Conservation (phyloP, 257 asterid species). For the Echium plantagineum region DNA sequence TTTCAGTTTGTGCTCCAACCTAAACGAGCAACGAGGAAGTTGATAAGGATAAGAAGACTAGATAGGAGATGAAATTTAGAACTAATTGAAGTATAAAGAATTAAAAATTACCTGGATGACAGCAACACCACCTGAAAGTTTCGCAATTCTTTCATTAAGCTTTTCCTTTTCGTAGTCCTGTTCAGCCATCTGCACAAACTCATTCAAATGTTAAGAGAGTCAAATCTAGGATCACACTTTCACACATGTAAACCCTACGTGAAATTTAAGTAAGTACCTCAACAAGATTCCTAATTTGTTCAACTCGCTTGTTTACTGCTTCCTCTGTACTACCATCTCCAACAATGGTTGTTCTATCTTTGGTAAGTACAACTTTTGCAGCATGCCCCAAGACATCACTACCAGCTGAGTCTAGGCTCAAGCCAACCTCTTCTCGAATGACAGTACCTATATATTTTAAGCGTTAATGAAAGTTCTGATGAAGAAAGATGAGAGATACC, state of each 20-base stretch:
- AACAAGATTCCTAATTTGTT: slow-evolving; percentile 25
- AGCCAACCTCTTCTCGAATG: slow-evolving; percentile 25
- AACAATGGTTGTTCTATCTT: slow-evolving; percentile 29
- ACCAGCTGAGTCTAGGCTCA: slow-evolving; percentile 20
- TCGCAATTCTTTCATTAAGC: slow-evolving; percentile 34
- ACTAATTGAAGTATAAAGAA: not conserved
- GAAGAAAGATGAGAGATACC: not conserved
- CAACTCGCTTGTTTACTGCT: slow-evolving; percentile 24
- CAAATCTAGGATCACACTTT: not conserved
- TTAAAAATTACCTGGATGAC: slow-evolving; percentile 23
- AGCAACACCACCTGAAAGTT: slow-evolving; percentile 42
- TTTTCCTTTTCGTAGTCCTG: slow-evolving; percentile 28
- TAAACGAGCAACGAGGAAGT: not conserved
- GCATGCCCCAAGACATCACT: slow-evolving; percentile 33
- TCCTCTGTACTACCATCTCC: slow-evolving; percentile 31
- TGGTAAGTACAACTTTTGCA: slow-evolving; percentile 29
- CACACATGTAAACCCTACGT: not conserved
- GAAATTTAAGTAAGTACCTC: slow-evolving; percentile 11
- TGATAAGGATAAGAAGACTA: not conserved
- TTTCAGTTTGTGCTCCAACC: slow-evolving; percentile 40
- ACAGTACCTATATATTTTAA: slow-evolving; percentile 17
- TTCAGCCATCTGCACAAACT: slow-evolving; percentile 18
- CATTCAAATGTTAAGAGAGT: not conserved
- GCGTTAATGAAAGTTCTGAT: not conserved
- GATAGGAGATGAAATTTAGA: not conserved